Evolutionary conservation across 805 yeast genomes (phyloP).

Genomic region (Saccharomycopsis malanga): DNA sequence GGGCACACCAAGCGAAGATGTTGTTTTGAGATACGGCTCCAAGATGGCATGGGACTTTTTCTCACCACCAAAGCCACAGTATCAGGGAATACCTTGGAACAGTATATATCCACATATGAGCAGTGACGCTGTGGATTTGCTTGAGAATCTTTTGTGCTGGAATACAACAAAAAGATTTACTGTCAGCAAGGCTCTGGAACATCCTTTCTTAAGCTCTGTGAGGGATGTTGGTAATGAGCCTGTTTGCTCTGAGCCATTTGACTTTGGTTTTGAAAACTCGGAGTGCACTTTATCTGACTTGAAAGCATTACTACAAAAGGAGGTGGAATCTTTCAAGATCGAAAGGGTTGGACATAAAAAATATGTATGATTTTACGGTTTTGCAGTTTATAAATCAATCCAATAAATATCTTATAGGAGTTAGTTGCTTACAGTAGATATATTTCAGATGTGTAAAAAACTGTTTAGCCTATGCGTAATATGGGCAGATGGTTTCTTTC

Average conservation of each 20-base stretch:
- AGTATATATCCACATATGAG: conserved; percentile 59
- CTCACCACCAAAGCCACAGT: conserved; percentile 37
- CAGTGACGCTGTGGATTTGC: conserved; percentile 41
- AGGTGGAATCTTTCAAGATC: conserved; percentile 44
- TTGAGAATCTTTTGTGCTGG: conserved; percentile 57
- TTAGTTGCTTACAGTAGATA: not conserved
- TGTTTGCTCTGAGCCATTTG: conserved; percentile 42
- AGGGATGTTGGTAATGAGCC: conserved; percentile 55
- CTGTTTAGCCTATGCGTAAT: no score
- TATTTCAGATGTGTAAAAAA: not conserved
- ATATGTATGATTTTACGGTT: no score
- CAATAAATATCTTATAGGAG: not conserved
- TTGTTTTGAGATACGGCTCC: conserved; percentile 40
- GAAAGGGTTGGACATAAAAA: conserved; percentile 26
- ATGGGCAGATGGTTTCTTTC: no score
- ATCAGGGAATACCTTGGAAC: conserved; percentile 40
- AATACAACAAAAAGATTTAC: conserved; percentile 46
- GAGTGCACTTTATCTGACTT: conserved; percentile 36
- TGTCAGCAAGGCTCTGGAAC: conserved; percentile 51
- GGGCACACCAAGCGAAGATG: conserved; percentile 58
- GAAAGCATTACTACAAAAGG: conserved; percentile 43
- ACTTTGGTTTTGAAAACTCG: conserved; percentile 57
- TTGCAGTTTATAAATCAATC: no score
- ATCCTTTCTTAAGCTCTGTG: conserved; percentile 46
- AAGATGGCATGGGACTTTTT: conserved; percentile 41